Conservation (phyloP, 352 stramenopile species). For the Phytophthora megakarya region DNA sequence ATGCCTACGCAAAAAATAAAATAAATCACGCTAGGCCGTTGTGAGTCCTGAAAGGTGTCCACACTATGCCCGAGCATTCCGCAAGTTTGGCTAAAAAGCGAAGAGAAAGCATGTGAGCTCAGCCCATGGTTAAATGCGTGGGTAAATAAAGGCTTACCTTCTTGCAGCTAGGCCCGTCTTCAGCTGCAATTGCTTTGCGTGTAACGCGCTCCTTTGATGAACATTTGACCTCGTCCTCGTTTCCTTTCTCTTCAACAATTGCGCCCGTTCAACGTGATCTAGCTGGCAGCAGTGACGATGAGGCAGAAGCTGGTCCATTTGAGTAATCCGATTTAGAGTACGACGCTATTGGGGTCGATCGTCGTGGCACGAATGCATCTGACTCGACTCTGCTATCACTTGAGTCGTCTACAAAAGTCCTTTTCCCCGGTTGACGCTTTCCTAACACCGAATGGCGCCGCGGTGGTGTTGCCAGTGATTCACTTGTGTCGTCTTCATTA, state of each 20-base stretch:
- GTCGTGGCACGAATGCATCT: slow-evolving; percentile 40
- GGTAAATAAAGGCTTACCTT: slow-evolving; percentile 20
- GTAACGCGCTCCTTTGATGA: slow-evolving; percentile 21
- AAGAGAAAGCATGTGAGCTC: neutral
- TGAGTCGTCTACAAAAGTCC: slow-evolving; percentile 55
- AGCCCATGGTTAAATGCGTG: neutral
- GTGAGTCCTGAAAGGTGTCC: neutral
- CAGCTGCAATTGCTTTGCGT: neutral
- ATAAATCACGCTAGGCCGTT: slow-evolving; percentile 6
- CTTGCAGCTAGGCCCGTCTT: neutral
- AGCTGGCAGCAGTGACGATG: slow-evolving; percentile 15
- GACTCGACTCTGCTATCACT: slow-evolving; percentile 57
- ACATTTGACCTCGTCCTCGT: slow-evolving; percentile 8
- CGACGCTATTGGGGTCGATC: slow-evolving; percentile 39
- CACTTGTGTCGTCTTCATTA: slow-evolving; percentile 18
- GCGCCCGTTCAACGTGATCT: neutral
- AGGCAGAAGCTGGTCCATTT: slow-evolving; percentile 7
- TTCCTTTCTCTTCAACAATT: slow-evolving; percentile 26
- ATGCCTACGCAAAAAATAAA: slow-evolving; percentile 19
- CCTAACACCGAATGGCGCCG: slow-evolving; percentile 61
- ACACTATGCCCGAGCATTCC: slow-evolving; percentile 18
- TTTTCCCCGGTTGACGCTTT: slow-evolving; percentile 40
- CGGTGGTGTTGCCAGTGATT: slow-evolving; percentile 28
- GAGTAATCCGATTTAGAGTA: slow-evolving; percentile 17
- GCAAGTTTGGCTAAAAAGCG: slow-evolving; percentile 20